Percentiles rank a stretch among this genome's conserved stretches.
Conservation (phyloP, 371 early-diverging fungal genomes). For the Mucor piriformis region DNA sequence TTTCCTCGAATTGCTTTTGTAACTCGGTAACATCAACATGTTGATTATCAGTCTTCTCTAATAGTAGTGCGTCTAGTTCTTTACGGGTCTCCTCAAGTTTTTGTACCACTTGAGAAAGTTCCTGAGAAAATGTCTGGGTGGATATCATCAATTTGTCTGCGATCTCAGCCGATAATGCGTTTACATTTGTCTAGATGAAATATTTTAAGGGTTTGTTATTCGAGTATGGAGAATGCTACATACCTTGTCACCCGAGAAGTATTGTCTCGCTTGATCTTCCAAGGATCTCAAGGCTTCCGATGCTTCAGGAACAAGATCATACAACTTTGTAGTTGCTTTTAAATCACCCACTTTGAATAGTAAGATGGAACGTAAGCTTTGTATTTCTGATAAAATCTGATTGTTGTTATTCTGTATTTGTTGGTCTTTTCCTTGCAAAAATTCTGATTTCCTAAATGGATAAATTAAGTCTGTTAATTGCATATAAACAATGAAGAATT, state of each 20-base stretch:
- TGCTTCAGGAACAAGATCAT: constrained; percentile 24
- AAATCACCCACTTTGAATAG: constrained; percentile 44
- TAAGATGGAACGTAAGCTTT: constrained; percentile 46
- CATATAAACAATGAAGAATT: too few species aligned
- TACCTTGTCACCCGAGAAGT: constrained; percentile 33
- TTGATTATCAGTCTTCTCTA: not conserved
- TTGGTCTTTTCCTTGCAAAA: constrained; percentile 35
- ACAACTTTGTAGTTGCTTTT: constrained; percentile 9
- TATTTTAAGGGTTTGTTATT: not conserved
- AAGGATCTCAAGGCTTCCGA: constrained; percentile 37
- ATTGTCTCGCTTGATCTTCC: constrained; percentile 40
- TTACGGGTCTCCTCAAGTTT: constrained; percentile 36
- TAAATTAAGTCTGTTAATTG: not conserved
- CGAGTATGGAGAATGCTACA: not conserved
- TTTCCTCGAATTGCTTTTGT: not conserved
- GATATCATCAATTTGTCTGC: constrained; percentile 40
- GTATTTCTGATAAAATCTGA: constrained; percentile 40
- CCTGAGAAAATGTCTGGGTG: constrained; percentile 38
- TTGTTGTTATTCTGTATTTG: constrained; percentile 34
- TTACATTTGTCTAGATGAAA: constrained; percentile 20
- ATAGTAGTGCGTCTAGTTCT: not conserved
- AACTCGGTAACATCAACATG: not conserved
- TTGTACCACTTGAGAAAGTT: constrained; percentile 25
- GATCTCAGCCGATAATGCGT: constrained; percentile 40
- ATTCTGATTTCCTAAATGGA: constrained; percentile 31